A percentile compares a stretch with the other conserved stretches of the same genome.
Conservation (phyloP, 192 early-diverging fungal species). For the Backusella psychrophila region DNA sequence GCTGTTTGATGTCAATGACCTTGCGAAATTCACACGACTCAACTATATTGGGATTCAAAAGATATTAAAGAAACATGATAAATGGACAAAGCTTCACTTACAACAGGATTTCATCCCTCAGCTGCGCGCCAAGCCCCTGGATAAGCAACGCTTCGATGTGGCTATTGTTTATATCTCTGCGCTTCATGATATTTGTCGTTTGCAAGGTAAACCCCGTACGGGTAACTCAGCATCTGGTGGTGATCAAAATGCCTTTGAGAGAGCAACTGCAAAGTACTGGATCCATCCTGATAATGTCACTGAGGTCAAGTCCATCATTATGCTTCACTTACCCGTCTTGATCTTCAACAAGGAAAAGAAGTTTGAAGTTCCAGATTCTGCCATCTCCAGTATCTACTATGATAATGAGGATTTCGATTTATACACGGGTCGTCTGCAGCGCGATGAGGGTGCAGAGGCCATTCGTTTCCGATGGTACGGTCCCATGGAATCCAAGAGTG, state of each 20-base stretch:
- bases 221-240: slow-evolving; percentile 35
- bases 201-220: slow-evolving; percentile 36
- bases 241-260: slow-evolving; percentile 64
- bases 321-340: slow-evolving; percentile 35
- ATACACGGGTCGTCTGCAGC: slow-evolving; percentile 37
- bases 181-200: slow-evolving; percentile 11
- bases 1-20: slow-evolving; percentile 74
- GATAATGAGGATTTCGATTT: slow-evolving; percentile 36
- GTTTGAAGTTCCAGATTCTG: slow-evolving; percentile 44
- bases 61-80: slow-evolving; percentile 99
- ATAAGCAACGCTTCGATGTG: slow-evolving; percentile 85
- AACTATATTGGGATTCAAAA: slow-evolving; percentile 86
- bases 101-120: slow-evolving; percentile 73
- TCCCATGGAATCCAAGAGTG: slow-evolving; percentile 26
- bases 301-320: slow-evolving; percentile 39
- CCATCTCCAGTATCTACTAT: slow-evolving; percentile 37
- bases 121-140: slow-evolving; percentile 77
- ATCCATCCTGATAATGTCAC: slow-evolving; percentile 41
- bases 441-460: slow-evolving; percentile 37
- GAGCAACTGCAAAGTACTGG: slow-evolving; percentile 66
- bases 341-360: slow-evolving; percentile 46
- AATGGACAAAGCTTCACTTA: slow-evolving; percentile 76
- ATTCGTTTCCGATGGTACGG: slow-evolving; percentile 40
- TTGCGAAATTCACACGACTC: slow-evolving; percentile 75
- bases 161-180: slow-evolving; percentile 60